Evolutionary conservation across 768 basidiomycete genomes (phyloP).

Genomic region (Obba rivulosa): DNA sequence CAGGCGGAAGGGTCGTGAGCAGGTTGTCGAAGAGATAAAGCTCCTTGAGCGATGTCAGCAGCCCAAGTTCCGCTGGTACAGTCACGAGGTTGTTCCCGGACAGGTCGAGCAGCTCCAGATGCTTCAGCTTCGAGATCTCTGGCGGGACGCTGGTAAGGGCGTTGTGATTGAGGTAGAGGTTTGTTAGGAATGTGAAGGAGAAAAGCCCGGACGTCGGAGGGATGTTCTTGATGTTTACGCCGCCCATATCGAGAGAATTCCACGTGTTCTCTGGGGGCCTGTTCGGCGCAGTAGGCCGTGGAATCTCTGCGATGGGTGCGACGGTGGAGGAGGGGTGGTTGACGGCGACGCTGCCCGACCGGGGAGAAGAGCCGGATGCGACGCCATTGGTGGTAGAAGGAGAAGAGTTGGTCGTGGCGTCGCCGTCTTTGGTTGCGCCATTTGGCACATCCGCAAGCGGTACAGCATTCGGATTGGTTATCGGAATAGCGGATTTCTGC

Average conservation of each 20-base stretch:
- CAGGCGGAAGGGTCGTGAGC: conserved; percentile 75
- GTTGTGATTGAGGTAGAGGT: conserved; percentile 97
- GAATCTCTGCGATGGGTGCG: conserved; percentile 64
- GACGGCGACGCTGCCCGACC: conserved; percentile 27
- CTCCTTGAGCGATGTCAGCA: conserved; percentile 86
- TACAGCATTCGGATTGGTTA: conserved; percentile 81
- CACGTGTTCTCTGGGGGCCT: conserved; percentile 75
- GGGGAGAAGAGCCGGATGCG: conserved; percentile 26
- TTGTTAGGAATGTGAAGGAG: conserved; percentile 87
- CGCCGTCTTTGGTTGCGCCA: conserved; percentile 23
- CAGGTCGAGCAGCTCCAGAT: conserved; percentile 86
- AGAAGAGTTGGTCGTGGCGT: conserved; percentile 8
- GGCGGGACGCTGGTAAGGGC: conserved; percentile 71
- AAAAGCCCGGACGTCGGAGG: conserved; percentile 72
- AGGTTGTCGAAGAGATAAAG: conserved; percentile 95
- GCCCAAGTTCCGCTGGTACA: conserved; percentile 84
- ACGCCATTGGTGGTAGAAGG: conserved; percentile 7
- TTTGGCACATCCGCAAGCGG: conserved; percentile 39
- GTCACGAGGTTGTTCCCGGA: conserved; percentile 79
- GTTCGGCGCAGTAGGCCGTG: conserved; percentile 51
- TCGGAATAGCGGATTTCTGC: conserved; percentile 83
- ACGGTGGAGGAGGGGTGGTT: conserved; percentile 75
- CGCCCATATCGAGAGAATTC: conserved; percentile 94
- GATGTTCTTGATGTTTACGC: conserved; percentile 87
- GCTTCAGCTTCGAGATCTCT: conserved; percentile 76